Evolutionary conservation across 2,329 filamentous ascomycete species (phyloP), one percentile per base, ranked within the genome.

Genomic region (Fusarium phyllophilum): DNA sequence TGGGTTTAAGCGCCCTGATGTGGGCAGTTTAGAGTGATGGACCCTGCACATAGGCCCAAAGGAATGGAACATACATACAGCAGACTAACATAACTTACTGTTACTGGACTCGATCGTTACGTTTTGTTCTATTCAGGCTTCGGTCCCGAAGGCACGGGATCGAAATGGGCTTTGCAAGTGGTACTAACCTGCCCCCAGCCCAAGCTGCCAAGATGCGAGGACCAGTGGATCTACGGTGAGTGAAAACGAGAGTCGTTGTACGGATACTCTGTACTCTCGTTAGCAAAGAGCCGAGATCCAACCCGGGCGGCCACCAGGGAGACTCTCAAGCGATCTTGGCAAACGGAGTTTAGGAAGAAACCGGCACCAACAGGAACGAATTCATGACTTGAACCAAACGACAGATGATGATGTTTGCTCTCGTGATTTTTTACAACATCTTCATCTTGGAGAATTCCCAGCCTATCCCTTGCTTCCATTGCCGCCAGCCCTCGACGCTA

Each of bases 1-100:
- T 68, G 62, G 61, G 54, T 57, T 56, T 78, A 78, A 78, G 76
- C 76, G 76, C 76, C 75, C 54, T 73, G 63, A 62, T 67, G 57
- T 70, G 68, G 59, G 36, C 66, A 73, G 70, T 65, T 68, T 66
- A 68, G 48, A 70, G 62, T 62, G 64, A 73, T 60, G 24, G 52
- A 52, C 71, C 64, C 71, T 75, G 73, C 71, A 76, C 71, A 61
- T 72, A 75, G 65, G 62, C 62, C 66, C 51, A 62, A 73, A 56
- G 46, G 42, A 65, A 66, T 36, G 66, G 55, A 46, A 64, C 61
- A 52, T 33, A 62, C 61, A 52, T 33, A 46, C 51, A 58, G 31
- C 15, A 38, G 56, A 20, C 42, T 59, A 38, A 41, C 15, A 31
- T 41, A 55, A 55, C 34, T 55, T 41, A 29, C 20, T 38, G 14